Evolutionary conservation across 2,329 filamentous ascomycete genomes (phyloP).

Genomic region (Parastagonospora nodorum): DNA sequence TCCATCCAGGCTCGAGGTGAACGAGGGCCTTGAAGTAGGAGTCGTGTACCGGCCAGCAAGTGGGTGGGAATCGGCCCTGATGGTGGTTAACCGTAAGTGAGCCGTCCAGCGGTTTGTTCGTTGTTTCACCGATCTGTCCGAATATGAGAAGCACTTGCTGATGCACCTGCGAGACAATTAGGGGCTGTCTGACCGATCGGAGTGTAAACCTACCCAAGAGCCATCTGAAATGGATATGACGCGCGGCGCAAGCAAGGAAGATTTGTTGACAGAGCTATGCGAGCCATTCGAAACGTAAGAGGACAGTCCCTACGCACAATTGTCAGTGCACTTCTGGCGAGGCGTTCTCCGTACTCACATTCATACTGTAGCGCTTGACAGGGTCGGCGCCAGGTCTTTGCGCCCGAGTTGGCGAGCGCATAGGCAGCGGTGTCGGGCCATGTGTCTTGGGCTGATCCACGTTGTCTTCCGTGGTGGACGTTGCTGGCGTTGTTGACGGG

Average conservation of each 20-base stretch:
- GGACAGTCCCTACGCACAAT: slow-evolving; percentile 54
- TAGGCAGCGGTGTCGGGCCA: slow-evolving; percentile 49
- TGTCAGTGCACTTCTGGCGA: background rate
- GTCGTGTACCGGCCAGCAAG: slow-evolving; percentile 83
- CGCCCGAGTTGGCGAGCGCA: slow-evolving; percentile 39
- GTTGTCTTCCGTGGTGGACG: slow-evolving; percentile 72
- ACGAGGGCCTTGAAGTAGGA: slow-evolving; percentile 92
- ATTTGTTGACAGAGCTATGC: slow-evolving; percentile 57
- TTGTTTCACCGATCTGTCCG: slow-evolving; percentile 78
- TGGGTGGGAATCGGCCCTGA: slow-evolving; percentile 83
- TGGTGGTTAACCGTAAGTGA: slow-evolving; percentile 78
- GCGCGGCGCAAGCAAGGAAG: slow-evolving; percentile 80
- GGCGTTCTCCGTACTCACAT: slow-evolving; percentile 26
- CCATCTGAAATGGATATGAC: slow-evolving; percentile 80
- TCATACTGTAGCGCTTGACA: slow-evolving; percentile 62
- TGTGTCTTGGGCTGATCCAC: slow-evolving; percentile 65
- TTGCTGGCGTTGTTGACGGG: slow-evolving; percentile 67
- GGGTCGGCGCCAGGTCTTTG: slow-evolving; percentile 44
- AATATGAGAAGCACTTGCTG: slow-evolving; percentile 86
- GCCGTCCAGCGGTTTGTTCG: slow-evolving; percentile 74
- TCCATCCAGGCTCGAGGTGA: slow-evolving; percentile 89
- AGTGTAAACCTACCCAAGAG: slow-evolving; percentile 70
- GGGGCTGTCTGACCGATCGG: slow-evolving; percentile 2
- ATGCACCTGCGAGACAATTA: slow-evolving; percentile 67
- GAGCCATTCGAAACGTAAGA: slow-evolving; percentile 57